Base-by-base conservation (phyloP, 1,284 basidiomycete species). In the Termitomyces sp. region DNA sequence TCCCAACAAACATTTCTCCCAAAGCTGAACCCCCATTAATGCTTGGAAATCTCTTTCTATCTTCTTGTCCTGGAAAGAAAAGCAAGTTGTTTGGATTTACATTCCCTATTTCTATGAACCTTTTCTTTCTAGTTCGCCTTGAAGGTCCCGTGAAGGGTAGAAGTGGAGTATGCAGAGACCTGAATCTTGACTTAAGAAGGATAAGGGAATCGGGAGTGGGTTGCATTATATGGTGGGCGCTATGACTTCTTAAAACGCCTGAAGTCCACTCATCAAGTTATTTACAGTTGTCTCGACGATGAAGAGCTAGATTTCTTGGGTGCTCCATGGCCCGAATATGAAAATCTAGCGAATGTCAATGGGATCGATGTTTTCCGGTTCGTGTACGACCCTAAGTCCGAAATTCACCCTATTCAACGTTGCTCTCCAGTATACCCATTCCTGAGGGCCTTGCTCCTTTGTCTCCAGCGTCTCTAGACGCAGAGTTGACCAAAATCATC, bases 61-160 rank as follows among this genome's bases (percentile, higher is more conserved):
- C 90, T 2, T 95, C 91, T 5, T 98, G 95, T 71, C 96, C 96
- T 0, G 96, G 96, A 7, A 99, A 98, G 71, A 94, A 97, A 76
- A 83, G 86, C 85, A 26, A 30, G 41, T 16, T 26, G 6, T 16
- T 44, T n/a, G 19, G 26, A 16, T 14, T 26, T 14, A 19, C 40
- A 18, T 5, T 16, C 5, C 16, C 26, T 38, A 38, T 37, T 30
- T 9, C 44, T 24, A 38, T 46, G 16, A 19, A 34, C 24, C 46
- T 30, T 46, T 33, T 24, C 11, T 34, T 38, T 50, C 21, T 54
- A 88, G 89, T 99, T 9, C 83, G 96, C 37, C 76, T 99, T 52
- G 78, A 77, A 52, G 92, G 92, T 1, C 89, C 89, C 14, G 80
- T 86, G 16, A 88, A 83, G 64, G 93, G 93, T 3, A 79, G 94